Conservation (phyloP, 352 stramenopile genomes). For the Phytopythium vexans region DNA sequence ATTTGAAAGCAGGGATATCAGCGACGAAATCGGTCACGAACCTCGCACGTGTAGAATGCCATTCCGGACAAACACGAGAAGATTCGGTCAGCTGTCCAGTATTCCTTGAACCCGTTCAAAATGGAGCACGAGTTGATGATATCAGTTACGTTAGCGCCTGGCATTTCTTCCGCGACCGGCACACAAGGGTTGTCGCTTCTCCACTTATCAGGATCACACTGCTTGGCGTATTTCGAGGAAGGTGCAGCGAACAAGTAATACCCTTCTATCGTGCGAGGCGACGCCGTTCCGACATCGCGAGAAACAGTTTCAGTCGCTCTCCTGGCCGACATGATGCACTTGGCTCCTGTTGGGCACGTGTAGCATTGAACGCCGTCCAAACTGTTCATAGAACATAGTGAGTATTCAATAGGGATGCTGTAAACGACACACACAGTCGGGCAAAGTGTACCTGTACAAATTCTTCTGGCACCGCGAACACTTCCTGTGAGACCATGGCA, state of each 20-base stretch:
- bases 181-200: constrained; percentile 50
- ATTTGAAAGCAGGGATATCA: background rate
- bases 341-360: constrained; percentile 39
- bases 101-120: constrained; percentile 34
- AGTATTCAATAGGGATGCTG: constrained; percentile 1
- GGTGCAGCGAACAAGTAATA: constrained; percentile 58
- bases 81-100: constrained; percentile 50
- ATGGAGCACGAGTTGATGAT: constrained; percentile 43
- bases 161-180: constrained; percentile 8
- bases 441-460: constrained; percentile 36
- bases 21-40: constrained; percentile 8
- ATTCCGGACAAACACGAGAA: constrained; percentile 57
- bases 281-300: constrained; percentile 41
- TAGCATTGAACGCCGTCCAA: constrained; percentile 59
- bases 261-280: constrained; percentile 46
- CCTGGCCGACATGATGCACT: constrained; percentile 49
- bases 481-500: constrained; percentile 16
- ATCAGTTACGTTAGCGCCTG: constrained; percentile 16
- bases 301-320: constrained; percentile 47
- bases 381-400: constrained; percentile 12
- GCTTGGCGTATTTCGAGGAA: constrained; percentile 27
- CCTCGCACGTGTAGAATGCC: constrained; percentile 67
- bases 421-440: background rate
- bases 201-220: constrained; percentile 38
- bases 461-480: constrained; percentile 49